Percentiles rank a stretch among this genome's conserved stretches.
These are phyloP conservation scores for Spencermartinsiella europaea DNA, from an alignment of 805 yeast genomes.

Conservation along the genomic window DNA sequence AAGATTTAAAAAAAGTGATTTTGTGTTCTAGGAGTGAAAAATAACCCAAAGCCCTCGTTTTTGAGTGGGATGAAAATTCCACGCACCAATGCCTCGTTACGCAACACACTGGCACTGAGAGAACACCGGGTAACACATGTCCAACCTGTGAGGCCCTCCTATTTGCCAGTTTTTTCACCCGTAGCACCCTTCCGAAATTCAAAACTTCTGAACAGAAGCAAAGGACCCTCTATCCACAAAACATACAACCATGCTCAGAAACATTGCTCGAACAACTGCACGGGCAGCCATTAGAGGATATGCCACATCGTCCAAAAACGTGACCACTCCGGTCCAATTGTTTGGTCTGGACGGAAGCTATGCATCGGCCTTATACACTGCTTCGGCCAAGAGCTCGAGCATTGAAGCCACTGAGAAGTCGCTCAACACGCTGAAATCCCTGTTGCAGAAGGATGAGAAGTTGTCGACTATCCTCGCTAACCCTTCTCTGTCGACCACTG, in stretches of 20 bases:
- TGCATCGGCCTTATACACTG: constrained; percentile 90
- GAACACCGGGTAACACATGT: too few species aligned
- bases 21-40: too few species aligned
- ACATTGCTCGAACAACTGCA: constrained; percentile 12
- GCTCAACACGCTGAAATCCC: constrained; percentile 50
- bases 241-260: neutral
- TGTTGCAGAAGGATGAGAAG: constrained; percentile 59
- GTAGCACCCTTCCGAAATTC: too few species aligned
- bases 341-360: constrained; percentile 96
- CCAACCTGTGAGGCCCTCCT: too few species aligned
- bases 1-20: too few species aligned
- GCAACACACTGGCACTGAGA: too few species aligned
- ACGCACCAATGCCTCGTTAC: too few species aligned
- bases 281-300: constrained; percentile 13
- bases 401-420: constrained; percentile 66
- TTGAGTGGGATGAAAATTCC: too few species aligned
- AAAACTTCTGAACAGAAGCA: too few species aligned
- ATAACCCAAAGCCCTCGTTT: too few species aligned
- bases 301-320: constrained; percentile 38
- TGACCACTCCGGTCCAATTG: constrained; percentile 87
- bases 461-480: constrained; percentile 58
- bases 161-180: too few species aligned
- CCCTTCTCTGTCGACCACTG: constrained; percentile 77
- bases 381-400: constrained; percentile 77
- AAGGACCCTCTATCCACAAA: too few species aligned